These are phyloP conservation scores for Pichia inconspicua DNA, from an alignment of 1,139 yeast genomes.

Conservation along the genomic window DNA sequence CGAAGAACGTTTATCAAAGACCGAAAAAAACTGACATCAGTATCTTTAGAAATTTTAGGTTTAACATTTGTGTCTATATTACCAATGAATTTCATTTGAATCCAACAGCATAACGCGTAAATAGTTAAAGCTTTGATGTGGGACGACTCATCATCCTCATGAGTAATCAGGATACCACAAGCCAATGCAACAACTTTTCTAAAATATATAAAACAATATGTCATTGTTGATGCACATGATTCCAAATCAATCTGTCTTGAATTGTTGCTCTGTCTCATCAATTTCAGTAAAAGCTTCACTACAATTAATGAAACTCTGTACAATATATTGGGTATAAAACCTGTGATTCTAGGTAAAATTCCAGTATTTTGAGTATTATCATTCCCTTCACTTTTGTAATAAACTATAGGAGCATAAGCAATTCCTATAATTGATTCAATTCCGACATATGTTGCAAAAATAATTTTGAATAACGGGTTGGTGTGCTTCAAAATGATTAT, in stretches of 20 bases:
- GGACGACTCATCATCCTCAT: conserved; percentile 22
- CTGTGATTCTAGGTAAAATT: conserved; percentile 10
- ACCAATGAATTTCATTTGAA: conserved; percentile 22
- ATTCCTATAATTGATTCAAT: conserved; percentile 16
- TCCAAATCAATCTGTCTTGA: background rate
- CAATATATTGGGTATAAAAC: conserved; percentile 18
- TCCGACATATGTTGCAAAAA: conserved; percentile 24
- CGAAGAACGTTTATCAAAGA: background rate
- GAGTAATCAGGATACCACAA: conserved; percentile 23
- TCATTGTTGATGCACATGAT: conserved; percentile 11
- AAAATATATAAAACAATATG: conserved; percentile 20
- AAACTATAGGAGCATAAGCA: conserved; percentile 19
- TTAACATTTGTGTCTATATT: background rate
- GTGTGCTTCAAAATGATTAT: conserved; percentile 14
- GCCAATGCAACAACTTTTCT: conserved; percentile 22
- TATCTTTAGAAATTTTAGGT: background rate
- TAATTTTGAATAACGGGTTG: conserved; percentile 23
- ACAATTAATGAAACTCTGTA: conserved; percentile 11
- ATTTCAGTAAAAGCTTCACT: background rate
- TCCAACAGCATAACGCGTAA: conserved; percentile 18
- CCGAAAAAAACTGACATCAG: background rate
- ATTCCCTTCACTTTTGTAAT: conserved; percentile 11
- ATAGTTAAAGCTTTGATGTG: conserved; percentile 22
- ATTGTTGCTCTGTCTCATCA: background rate
- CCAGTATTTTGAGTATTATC: conserved; percentile 9